phyloP scores from a whole-genome alignment of 495 filamentous ascomycete genomes.

The Talaromyces liani region DNA sequence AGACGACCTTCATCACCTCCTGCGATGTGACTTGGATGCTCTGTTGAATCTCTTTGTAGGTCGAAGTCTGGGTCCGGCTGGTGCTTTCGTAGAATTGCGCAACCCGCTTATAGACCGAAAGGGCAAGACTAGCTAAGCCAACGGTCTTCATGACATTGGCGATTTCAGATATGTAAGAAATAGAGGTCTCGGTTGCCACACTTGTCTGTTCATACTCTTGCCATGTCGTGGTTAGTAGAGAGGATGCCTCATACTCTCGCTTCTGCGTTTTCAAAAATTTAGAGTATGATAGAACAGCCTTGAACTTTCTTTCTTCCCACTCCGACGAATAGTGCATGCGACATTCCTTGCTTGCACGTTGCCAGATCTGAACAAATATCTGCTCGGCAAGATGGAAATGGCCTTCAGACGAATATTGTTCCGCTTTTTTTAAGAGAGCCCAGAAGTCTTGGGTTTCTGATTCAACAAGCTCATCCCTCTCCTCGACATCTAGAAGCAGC shows the following conservation, averaged over 20 bases:
- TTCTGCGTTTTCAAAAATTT: conserved; percentile 25
- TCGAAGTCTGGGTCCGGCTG: conserved; percentile 18
- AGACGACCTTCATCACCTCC: conserved; percentile 19
- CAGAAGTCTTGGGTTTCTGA: conserved; percentile 17
- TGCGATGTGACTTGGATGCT: conserved; percentile 17
- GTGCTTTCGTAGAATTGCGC: conserved; percentile 16
- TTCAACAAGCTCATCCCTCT: conserved; percentile 16
- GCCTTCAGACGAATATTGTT: conserved; percentile 17
- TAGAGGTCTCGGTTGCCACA: conserved; percentile 15
- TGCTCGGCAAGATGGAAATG: conserved; percentile 21
- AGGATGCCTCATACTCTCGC: conserved; percentile 24
- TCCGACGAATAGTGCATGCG: conserved; percentile 22
- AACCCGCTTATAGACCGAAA: conserved; percentile 28
- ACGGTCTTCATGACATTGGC: conserved; percentile 29
- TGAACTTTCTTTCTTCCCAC: conserved; percentile 24
- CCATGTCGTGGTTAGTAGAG: conserved; percentile 29
- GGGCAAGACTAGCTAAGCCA: conserved; percentile 21
- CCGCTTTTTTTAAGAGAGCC: conserved; percentile 16
- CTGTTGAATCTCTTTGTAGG: conserved; percentile 23
- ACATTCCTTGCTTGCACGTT: conserved; percentile 23
- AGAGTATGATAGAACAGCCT: conserved; percentile 22
- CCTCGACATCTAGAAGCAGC: conserved; percentile 17
- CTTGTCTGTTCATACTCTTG: conserved; percentile 23
- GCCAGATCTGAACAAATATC: conserved; percentile 30
- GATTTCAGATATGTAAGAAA: conserved; percentile 23